phyloP scores from a whole-genome alignment of 2,329 filamentous ascomycete species.

The Coleophoma eucalyptorum region DNA sequence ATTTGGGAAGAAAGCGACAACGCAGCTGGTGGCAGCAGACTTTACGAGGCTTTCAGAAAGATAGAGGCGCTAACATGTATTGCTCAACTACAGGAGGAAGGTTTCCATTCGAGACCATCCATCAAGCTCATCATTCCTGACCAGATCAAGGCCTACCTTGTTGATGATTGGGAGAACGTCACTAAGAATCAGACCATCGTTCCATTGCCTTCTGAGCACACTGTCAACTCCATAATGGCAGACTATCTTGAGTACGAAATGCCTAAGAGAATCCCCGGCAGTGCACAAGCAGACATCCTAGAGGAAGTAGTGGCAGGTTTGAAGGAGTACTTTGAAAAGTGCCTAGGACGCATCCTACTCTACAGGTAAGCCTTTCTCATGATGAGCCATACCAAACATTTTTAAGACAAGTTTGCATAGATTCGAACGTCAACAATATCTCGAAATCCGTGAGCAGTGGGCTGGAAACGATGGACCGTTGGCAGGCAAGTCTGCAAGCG shows the following conservation, averaged over 20 bases:
- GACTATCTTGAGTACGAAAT: constrained; percentile 74
- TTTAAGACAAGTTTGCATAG: constrained; percentile 38
- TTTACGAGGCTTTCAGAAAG: background rate
- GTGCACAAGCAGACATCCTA: constrained; percentile 76
- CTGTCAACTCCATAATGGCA: constrained; percentile 74
- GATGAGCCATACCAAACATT: background rate
- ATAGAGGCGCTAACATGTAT: constrained; percentile 8
- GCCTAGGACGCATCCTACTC: constrained; percentile 80
- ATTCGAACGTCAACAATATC: constrained; percentile 88
- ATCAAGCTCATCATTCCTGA: constrained; percentile 87
- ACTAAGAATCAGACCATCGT: constrained; percentile 93
- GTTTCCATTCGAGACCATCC: constrained; percentile 77
- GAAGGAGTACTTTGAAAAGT: constrained; percentile 91
- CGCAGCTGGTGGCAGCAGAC: background rate
- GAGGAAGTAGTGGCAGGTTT: constrained; percentile 85
- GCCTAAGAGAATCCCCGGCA: constrained; percentile 59
- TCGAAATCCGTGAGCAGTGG: constrained; percentile 70
- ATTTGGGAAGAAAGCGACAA: background rate
- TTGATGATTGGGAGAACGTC: constrained; percentile 98
- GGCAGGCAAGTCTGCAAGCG: constrained; percentile 67
- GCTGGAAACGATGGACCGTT: constrained; percentile 57
- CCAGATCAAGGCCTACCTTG: constrained; percentile 83
- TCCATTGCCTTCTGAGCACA: constrained; percentile 71
- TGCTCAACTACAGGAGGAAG: constrained; percentile 68
- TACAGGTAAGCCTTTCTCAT: constrained; percentile 54